A percentile compares a stretch with the other conserved stretches of the same genome.
These are phyloP conservation scores for Dothistroma septosporum DNA, from an alignment of 2,329 filamentous ascomycete genomes.

Conservation along the genomic window DNA sequence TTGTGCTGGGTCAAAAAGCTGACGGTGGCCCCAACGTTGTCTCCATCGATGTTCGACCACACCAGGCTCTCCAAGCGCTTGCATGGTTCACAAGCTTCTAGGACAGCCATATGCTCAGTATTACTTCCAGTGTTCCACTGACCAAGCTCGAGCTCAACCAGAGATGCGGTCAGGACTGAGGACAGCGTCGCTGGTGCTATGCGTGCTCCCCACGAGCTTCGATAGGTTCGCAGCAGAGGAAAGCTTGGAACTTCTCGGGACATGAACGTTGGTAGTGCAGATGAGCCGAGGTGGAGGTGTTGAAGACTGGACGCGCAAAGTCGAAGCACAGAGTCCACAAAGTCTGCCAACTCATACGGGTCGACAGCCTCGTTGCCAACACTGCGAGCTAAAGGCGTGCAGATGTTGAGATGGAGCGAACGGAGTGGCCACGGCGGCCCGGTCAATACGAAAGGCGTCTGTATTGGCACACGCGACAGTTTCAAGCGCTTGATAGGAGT, in stretches of 20 bases:
- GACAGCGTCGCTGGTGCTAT: background rate
- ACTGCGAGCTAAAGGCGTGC: background rate
- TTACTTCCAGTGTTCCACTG: background rate
- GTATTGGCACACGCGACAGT: background rate
- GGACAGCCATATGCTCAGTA: background rate
- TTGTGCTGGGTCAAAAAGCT: background rate
- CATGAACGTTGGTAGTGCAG: background rate
- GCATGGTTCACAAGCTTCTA: background rate
- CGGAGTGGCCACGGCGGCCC: background rate
- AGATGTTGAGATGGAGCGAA: background rate
- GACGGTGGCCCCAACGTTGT: background rate
- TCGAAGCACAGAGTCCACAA: background rate
- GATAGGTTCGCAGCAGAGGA: background rate
- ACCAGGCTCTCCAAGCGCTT: background rate
- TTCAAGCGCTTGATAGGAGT: background rate
- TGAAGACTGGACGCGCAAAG: background rate
- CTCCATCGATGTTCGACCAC: background rate
- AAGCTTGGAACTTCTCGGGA: background rate
- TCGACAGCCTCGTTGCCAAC: background rate
- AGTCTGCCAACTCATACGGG: background rate
- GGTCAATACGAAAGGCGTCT: background rate
- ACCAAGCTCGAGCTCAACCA: background rate
- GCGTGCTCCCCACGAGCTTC: background rate
- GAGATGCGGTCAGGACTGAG: background rate
- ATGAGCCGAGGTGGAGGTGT: background rate